Evolutionary conservation across 139 green algal genomes (phyloP), one percentile per base, ranked within the genome.

Genomic region (Astrephomene gubernaculifera): DNA sequence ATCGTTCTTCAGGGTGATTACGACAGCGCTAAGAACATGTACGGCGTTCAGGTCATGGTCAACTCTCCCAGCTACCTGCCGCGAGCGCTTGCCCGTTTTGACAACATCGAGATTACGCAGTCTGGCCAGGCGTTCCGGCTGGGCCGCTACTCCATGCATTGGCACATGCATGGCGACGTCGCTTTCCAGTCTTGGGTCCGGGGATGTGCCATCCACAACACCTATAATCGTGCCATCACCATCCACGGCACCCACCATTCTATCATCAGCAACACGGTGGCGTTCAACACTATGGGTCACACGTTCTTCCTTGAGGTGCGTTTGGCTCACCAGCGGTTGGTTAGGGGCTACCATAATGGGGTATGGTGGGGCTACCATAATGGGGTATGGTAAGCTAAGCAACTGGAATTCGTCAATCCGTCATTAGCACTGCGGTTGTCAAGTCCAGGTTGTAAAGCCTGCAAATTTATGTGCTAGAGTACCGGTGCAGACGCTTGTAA

Each of bases 71-170:
- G 31, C 1, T 65, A 67, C 83, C 52, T 57, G 38, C 71, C 81
- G 0, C 74, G 61, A 2, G 78, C 57, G 29, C 70, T 53, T 65
- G 60, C 87, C 29, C 63, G 83, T 38, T 53, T 87, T 36, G 60
- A 86, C 57, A 80, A 93, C 64, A 85, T 91, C 24, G 90, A 93
- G 86, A 19, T 94, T 44, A 61, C 52, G 31, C 79, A 69, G 64
- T 82, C 76, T 60, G 90, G 90, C 0, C 88, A 94, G 86, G 91
- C 91, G 12, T 92, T 91, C 82, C 44, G 72, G n/a, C 85, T 94
- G 60, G 91, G 91, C 49, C 86, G 93, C 31, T 97, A 97, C 84
- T 88, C 92, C 4, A 86, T 97, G 49, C 94, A 97, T 80, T 95
- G 94, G 87, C 94, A 97, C 89, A 89, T 96, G 82, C 82, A 92